These are phyloP conservation scores for Prunus armeniaca DNA, from an alignment of 306 rosid species.

Conservation along the genomic window DNA sequence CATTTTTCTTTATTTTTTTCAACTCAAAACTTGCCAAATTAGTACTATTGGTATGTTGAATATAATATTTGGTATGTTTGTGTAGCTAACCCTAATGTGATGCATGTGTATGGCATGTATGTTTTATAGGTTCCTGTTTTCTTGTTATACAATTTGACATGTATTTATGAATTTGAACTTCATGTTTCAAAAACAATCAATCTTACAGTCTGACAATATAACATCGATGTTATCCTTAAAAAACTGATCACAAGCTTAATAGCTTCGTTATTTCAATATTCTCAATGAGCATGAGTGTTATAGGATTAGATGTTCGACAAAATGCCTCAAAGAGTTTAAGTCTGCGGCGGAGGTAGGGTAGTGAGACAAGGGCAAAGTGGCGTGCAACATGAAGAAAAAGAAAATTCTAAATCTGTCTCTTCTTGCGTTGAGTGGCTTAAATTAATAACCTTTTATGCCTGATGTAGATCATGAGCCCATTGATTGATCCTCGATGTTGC, in stretches of 20 bases:
- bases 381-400: not conserved
- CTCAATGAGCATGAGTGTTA: not conserved
- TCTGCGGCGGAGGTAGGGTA: not conserved
- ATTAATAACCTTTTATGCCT: not conserved
- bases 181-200: too few relatives aligned
- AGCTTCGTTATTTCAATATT: not conserved
- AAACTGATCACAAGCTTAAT: too few relatives aligned
- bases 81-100: not conserved
- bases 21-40: not conserved
- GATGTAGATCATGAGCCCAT: not conserved
- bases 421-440: not conserved
- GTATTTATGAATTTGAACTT: not conserved
- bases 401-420: not conserved
- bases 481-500: conserved; percentile 16
- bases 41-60: too few relatives aligned
- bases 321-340: not conserved
- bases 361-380: not conserved
- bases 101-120: not conserved
- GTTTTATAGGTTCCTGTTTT: not conserved
- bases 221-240: not conserved
- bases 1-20: not conserved
- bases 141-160: not conserved
- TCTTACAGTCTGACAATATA: not conserved
- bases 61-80: not conserved
- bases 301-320: not conserved